Evolutionary conservation across 208 protist species (phyloP).

Genomic region (Acanthamoeba royreba): DNA sequence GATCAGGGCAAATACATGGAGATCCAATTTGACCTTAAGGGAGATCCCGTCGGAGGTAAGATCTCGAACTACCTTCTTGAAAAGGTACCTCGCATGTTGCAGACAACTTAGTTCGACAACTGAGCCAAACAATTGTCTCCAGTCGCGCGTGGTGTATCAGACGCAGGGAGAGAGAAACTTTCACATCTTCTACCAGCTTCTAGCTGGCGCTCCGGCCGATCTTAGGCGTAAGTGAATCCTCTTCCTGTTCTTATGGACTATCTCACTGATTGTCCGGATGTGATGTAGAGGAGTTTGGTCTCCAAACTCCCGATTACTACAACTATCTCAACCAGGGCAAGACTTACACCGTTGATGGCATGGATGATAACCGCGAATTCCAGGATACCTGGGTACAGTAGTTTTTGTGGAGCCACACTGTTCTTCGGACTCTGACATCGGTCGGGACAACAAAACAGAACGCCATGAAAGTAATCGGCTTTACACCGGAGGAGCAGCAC

Average conservation of each 20-base stretch:
- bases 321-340: conserved; percentile 81
- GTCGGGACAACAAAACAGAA: conserved; percentile 13
- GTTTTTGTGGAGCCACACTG: neutral
- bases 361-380: conserved; percentile 85
- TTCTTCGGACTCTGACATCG: neutral
- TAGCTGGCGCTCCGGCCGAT: neutral
- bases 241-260: conserved; percentile 52
- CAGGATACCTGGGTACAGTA: conserved; percentile 43
- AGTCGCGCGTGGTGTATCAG: neutral
- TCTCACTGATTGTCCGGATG: neutral
- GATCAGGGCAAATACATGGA: conserved; percentile 76
- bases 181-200: conserved; percentile 93
- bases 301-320: conserved; percentile 67
- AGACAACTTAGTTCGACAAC: neutral
- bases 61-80: conserved; percentile 52
- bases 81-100: neutral
- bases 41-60: conserved; percentile 45
- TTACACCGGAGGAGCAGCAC: conserved; percentile 79
- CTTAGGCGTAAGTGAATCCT: neutral
- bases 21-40: conserved; percentile 63
- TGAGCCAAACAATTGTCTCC: neutral
- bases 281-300: neutral
- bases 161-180: conserved; percentile 67
- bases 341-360: conserved; percentile 75
- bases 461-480: conserved; percentile 90